phyloP scores from a whole-genome alignment of 768 basidiomycete species.

The Podaxis sp. region DNA sequence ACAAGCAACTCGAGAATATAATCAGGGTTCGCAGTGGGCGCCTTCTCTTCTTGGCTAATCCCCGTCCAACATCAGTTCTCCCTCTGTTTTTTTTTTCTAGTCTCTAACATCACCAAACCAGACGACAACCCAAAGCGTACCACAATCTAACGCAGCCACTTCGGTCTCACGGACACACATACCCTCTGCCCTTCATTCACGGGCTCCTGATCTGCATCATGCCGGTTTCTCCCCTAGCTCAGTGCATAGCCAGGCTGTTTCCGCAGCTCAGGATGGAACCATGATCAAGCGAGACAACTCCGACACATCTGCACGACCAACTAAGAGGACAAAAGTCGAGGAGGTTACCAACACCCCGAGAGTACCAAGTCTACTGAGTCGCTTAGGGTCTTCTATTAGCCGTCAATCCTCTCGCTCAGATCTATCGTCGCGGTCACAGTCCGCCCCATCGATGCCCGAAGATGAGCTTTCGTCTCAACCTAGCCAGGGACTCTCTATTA shows the following conservation, averaged over 20 bases:
- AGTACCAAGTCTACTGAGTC: constrained; percentile 15
- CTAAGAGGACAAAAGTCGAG: constrained; percentile 9
- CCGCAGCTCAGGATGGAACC: not conserved
- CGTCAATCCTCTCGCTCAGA: constrained; percentile 11
- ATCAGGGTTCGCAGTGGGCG: constrained; percentile 58
- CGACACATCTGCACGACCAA: constrained; percentile 5
- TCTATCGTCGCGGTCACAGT: not conserved
- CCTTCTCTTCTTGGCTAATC: constrained; percentile 20
- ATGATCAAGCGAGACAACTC: constrained; percentile 1
- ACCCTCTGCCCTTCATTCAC: not conserved
- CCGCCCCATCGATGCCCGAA: constrained; percentile 3
- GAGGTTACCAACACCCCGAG: not conserved
- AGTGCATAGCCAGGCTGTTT: not conserved
- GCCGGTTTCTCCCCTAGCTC: not conserved
- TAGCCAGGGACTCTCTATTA: constrained; percentile 18
- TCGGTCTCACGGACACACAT: not conserved
- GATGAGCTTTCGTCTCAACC: not conserved
- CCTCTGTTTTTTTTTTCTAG: constrained; percentile 9
- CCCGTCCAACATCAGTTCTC: constrained; percentile 8
- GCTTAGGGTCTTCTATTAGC: constrained; percentile 11
- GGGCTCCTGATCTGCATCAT: not conserved
- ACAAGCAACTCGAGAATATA: constrained; percentile 34
- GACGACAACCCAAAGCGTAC: not conserved
- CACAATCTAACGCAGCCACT: not conserved
- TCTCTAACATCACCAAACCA: constrained; percentile 4